Evolutionary conservation across 345 rosid species (phyloP), one percentile per base, ranked within the genome.

Genomic region (Rhodamnia rubescens): DNA sequence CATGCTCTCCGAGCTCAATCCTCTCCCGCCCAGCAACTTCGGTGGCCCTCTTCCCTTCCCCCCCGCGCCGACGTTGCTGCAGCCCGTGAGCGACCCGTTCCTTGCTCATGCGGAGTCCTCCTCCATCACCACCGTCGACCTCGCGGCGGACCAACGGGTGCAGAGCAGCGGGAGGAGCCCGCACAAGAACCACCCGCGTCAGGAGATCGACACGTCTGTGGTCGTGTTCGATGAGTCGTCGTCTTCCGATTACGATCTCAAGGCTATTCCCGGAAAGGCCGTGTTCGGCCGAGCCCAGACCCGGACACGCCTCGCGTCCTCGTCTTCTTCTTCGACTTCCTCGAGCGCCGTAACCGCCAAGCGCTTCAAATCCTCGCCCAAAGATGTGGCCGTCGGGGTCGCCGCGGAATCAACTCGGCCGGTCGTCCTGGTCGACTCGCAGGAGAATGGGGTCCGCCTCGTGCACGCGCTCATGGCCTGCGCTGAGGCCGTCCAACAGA

Each of bases 401-500:
- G n/a, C 93, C 89, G 81, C 78, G 78, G 78, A 64, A 16, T 90
- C 91, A 75, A 86, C 91, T 83, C 94, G 96, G 21, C 86, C 94
- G 0, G 89, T 95, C 3, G 91, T 95, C 82, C 86, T 96, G 8
- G 93, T 94, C 16, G 98, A 95, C 87, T 94, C 98, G 11, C 98
- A 93, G 57, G 98, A 96, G 22, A 95, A 92, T 83, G 98, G 98
- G 16, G 87, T 96, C 11, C 91, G 97, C 7, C 88, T 96, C 21
- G 98, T 95, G 78, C 98, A 96, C 84, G 90, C 93, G 50, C 84
- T 96, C 29, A 86, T 96, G 94, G 98, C 98, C 15, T 93, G 98
- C 74, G 98, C 98, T 0, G 96, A 95, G 75, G 98, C 98, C 4
- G 90, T 95, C 11, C 98, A 96, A 58, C 92, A 89, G 8, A 88